Evolutionary conservation across 768 basidiomycete genomes (phyloP).

Genomic region (Collybiopsis confluens): DNA sequence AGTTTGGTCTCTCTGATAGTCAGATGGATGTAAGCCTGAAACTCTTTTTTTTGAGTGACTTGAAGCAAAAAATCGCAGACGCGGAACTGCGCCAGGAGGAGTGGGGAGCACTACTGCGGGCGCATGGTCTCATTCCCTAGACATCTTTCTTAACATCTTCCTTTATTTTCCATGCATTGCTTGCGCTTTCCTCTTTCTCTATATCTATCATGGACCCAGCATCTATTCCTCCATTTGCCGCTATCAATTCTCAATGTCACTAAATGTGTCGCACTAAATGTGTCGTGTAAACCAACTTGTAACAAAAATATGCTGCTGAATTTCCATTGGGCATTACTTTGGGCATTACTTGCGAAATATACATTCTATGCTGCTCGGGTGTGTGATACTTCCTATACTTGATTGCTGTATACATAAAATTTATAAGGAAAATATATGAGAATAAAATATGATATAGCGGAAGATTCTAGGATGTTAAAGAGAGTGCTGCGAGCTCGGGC

Average conservation of each 20-base stretch:
- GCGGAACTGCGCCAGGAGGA: constrained; percentile 74
- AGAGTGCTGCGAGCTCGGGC: constrained; percentile 14
- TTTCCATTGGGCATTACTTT: too few relatives aligned
- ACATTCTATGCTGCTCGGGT: too few relatives aligned
- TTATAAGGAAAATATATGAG: too few relatives aligned
- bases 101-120: constrained; percentile 66
- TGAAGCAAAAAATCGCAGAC: constrained; percentile 69
- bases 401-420: too few relatives aligned
- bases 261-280: background rate
- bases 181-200: background rate
- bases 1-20: constrained; percentile 23
- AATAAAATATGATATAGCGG: too few relatives aligned
- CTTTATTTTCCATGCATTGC: background rate
- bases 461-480: constrained; percentile 6
- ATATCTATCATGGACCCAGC: constrained; percentile 10
- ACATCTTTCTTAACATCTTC: background rate
- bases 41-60: constrained; percentile 39
- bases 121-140: constrained; percentile 40
- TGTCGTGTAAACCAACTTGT: too few relatives aligned
- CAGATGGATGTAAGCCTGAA: background rate
- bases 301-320: too few relatives aligned
- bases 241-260: background rate
- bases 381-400: too few relatives aligned
- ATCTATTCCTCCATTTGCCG: background rate
- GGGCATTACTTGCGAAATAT: background rate